These are phyloP conservation scores for Puya raimondii DNA, from an alignment of 176 grass and related monocot genomes.

Conservation along the genomic window DNA sequence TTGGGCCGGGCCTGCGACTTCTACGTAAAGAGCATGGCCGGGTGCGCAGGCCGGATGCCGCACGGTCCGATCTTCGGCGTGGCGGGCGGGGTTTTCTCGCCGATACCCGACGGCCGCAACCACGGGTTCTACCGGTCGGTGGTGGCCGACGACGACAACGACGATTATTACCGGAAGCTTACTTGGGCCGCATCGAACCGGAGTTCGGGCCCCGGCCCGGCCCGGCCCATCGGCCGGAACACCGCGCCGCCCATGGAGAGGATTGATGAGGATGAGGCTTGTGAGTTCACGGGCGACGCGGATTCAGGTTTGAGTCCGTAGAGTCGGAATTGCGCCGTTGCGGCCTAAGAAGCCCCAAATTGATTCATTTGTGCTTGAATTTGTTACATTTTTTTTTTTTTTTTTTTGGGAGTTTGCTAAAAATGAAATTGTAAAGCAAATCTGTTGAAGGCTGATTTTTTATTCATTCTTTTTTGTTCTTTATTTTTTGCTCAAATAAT, in stretches of 20 bases:
- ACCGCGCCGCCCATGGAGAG: conserved; percentile 39
- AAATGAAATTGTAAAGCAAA: too few species aligned
- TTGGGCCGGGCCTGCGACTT: conserved; percentile 48
- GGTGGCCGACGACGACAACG: conserved; percentile 5
- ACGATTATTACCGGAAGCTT: conserved; percentile 30
- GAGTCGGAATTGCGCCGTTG: conserved; percentile 46
- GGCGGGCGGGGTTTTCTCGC: conserved; percentile 16
- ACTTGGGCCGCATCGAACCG: conserved; percentile 22
- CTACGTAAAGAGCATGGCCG: conserved; percentile 41
- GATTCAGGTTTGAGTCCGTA: conserved; percentile 13
- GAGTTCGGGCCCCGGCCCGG: background rate
- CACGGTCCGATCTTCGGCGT: conserved; percentile 4
- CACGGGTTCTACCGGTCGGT: conserved; percentile 43
- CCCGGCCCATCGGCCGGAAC: conserved; percentile 18
- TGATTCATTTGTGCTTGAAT: background rate
- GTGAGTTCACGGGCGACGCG: conserved; percentile 30
- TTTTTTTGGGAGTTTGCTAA: background rate
- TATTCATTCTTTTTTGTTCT: too few species aligned
- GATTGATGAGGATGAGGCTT: conserved; percentile 41
- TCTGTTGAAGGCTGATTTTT: too few species aligned
- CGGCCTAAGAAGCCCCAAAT: background rate
- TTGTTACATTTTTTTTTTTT: background rate
- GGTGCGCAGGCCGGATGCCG: conserved; percentile 25
- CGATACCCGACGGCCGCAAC: conserved; percentile 36
- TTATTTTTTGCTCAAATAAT: too few species aligned